phyloP scores from a whole-genome alignment of 1,284 basidiomycete genomes.

The Somion occarium region DNA sequence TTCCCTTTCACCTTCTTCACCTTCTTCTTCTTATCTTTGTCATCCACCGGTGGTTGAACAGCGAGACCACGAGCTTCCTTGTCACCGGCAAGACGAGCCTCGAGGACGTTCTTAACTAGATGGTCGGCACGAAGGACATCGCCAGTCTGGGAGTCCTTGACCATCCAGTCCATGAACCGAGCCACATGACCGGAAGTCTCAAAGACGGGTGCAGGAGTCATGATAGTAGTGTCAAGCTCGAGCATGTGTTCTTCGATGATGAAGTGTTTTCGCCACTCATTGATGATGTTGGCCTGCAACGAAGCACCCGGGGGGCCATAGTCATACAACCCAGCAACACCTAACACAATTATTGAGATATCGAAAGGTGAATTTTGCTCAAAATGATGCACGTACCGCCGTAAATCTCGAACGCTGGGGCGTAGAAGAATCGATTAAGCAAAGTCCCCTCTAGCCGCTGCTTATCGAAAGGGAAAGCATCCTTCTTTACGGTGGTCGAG shows the following conservation, averaged over 20 bases:
- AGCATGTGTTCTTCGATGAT: conserved; percentile 99
- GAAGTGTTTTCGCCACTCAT: conserved; percentile 97
- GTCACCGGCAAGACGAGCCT: conserved; percentile 88
- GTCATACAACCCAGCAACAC: conserved; percentile 94
- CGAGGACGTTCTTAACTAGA: conserved; percentile 90
- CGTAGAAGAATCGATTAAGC: conserved; percentile 95
- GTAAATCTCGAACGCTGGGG: conserved; percentile 98
- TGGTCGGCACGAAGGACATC: conserved; percentile 98
- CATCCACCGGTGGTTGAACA: conserved; percentile 43
- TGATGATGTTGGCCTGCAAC: conserved; percentile 95
- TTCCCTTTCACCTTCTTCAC: conserved; percentile 83
- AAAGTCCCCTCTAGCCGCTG: conserved; percentile 82
- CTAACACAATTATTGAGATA: conserved; percentile 43
- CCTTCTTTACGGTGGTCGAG: conserved; percentile 61
- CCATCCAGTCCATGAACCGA: conserved; percentile 99
- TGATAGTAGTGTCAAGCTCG: conserved; percentile 97
- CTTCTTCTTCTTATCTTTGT: conserved; percentile 66
- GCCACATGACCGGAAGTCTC: conserved; percentile 98
- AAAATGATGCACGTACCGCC: conserved; percentile 59
- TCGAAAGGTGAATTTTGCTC: neutral
- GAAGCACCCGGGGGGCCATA: conserved; percentile 95
- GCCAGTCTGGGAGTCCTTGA: conserved; percentile 90
- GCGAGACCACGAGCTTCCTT: conserved; percentile 83
- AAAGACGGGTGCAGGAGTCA: conserved; percentile 94
- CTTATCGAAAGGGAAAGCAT: conserved; percentile 89